Base-by-base conservation (phyloP, 148 eudicot species). In the Polygonum maritimum region DNA sequence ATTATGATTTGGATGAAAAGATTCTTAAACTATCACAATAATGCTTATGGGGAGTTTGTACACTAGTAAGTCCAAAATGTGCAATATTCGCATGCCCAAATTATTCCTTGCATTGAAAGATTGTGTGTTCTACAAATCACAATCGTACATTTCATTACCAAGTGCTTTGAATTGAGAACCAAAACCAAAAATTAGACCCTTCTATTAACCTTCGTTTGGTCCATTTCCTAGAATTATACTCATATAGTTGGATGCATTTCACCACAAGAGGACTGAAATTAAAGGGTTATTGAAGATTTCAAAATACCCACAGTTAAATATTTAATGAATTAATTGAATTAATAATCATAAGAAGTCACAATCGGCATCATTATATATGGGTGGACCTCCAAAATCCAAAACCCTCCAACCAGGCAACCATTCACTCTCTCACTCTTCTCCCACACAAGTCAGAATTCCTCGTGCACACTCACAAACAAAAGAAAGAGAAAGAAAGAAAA, bases 341-440 rank as follows among this genome's bases (percentile, higher is more conserved):
- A 63, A 5, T 67, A 67, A 67, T 67, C 71, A 67, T 67, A 67
- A 36, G 21, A 67, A 67, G 71, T 67, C 71, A 67, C 71, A 21
- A 67, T 67, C 71, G 0, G 36, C 45, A 67, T 67, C 71, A 67
- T 67, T 67, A 33, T 33, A 31, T 63, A 36, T 67, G 38, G 36
- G 16, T 38, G 7, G 36, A 67, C 71, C 71, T 67, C 71, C 71
- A 33, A 67, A 67, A 67, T 51, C 18, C 36, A 72, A 48, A 48
- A 21, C 1, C 35, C 31, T 14, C 75, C n/a, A 36, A 73, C 57
- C 31, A 51, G 58, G 10, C 11, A 22, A 0, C 7, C 74, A 26
- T 3, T 19, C 57, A 9, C 41, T 26, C 41, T 36, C 18, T 35
- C 0, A 7, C 15, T 52, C 76, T 39, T 35, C 76, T 35, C 3